A percentile compares a stretch with the other conserved stretches of the same genome.
Evolutionary conservation across 1,284 basidiomycete genomes (phyloP).

Genomic region (Heterobasidion occidentale): DNA sequence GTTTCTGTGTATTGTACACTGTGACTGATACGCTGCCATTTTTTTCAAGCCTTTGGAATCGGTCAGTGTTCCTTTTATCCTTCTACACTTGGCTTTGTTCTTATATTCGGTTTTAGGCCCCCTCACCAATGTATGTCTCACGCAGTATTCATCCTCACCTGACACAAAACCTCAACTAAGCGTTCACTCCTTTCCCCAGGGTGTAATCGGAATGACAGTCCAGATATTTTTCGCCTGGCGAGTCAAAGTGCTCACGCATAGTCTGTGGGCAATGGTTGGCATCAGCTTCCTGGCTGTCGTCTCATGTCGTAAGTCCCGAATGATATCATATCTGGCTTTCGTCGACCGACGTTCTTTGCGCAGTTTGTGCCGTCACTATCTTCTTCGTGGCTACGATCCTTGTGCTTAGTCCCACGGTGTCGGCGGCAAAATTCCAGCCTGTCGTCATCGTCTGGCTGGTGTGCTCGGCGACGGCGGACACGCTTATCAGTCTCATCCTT

Average conservation of each 20-base stretch:
- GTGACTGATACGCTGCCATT: no score
- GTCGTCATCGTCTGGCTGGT: not conserved
- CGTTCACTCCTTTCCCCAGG: not conserved
- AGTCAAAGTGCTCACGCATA: not conserved
- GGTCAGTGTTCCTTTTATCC: not conserved
- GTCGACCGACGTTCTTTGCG: not conserved
- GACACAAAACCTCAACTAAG: not conserved
- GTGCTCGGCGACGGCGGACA: not conserved
- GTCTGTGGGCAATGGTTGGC: not conserved
- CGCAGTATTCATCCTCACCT: not conserved
- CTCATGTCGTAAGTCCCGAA: not conserved
- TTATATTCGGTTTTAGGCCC: not conserved
- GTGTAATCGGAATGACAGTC: not conserved
- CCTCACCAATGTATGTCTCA: not conserved
- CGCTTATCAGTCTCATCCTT: not conserved
- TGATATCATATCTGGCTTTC: not conserved
- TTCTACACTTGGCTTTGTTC: no score
- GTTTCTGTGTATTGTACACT: no score
- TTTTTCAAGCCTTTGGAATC: not conserved
- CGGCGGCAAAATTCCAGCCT: not conserved
- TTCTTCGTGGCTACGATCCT: not conserved
- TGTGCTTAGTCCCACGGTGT: not conserved
- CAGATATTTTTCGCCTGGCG: conserved; percentile 1
- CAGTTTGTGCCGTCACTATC: not conserved
- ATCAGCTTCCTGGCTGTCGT: not conserved